Evolutionary conservation across 2,329 filamentous ascomycete species (phyloP).

Genomic region (Podosphaera xanthii): DNA sequence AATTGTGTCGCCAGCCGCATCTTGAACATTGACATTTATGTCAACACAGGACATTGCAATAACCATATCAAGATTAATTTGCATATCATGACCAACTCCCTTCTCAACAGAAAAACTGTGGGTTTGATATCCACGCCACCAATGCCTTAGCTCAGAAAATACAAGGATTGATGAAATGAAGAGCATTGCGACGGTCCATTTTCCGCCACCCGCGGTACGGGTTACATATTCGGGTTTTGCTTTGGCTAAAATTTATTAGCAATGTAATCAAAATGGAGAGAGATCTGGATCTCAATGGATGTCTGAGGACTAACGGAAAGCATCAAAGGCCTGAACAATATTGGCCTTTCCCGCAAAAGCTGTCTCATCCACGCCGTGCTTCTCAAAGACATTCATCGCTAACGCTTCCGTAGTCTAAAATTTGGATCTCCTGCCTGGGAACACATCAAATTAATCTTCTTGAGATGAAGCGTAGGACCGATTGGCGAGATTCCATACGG

Average conservation of each 20-base stretch:
- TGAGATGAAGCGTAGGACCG: too few species aligned
- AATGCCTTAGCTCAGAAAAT: constrained; percentile 54
- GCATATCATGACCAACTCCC: constrained; percentile 63
- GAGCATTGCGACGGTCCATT: constrained; percentile 75
- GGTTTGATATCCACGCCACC: constrained; percentile 65
- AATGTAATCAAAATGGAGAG: background rate
- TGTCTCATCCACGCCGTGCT: constrained; percentile 51
- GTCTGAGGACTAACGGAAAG: constrained; percentile 51
- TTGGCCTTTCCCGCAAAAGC: constrained; percentile 47
- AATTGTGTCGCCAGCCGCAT: constrained; percentile 80
- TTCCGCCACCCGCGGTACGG: constrained; percentile 64
- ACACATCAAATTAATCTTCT: too few species aligned
- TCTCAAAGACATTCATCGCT: constrained; percentile 52
- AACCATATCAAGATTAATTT: constrained; percentile 91
- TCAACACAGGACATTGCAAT: constrained; percentile 70
- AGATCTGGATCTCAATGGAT: background rate
- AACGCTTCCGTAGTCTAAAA: constrained; percentile 1
- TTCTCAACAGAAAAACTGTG: constrained; percentile 91
- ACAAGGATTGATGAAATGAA: constrained; percentile 52
- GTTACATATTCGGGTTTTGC: constrained; percentile 84
- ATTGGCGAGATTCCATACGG: too few species aligned
- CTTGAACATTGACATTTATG: constrained; percentile 92
- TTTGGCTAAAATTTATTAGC: constrained; percentile 39
- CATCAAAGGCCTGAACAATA: constrained; percentile 76
- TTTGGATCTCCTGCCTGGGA: background rate